These are phyloP conservation scores for Ceratobasidium sp. DNA, from an alignment of 1,284 basidiomycete species.

Conservation along the genomic window DNA sequence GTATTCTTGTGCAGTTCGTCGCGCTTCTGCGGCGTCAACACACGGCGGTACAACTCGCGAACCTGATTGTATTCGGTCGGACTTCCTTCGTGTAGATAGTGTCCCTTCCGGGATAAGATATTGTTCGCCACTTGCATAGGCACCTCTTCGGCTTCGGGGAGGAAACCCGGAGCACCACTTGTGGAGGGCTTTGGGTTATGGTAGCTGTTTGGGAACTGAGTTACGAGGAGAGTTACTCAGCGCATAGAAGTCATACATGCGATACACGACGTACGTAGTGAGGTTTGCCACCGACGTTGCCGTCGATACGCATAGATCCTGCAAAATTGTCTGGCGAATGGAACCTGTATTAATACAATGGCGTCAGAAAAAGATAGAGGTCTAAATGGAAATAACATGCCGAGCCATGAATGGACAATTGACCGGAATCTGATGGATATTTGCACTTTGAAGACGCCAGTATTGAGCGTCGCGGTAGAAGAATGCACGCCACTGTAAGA, in stretches of 20 bases:
- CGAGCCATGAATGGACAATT: conserved; percentile 41
- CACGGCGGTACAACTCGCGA: conserved; percentile 54
- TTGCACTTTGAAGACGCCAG: conserved; percentile 28
- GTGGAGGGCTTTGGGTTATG: conserved; percentile 52
- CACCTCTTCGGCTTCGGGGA: conserved; percentile 52
- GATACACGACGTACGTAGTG: conserved; percentile 49
- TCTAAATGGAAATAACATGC: conserved; percentile 5
- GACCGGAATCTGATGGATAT: conserved; percentile 50
- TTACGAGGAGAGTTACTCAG: neutral
- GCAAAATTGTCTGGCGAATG: conserved; percentile 57
- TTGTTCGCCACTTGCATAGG: conserved; percentile 55
- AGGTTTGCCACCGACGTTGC: conserved; percentile 53
- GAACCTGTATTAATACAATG: conserved; percentile 42
- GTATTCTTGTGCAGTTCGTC: conserved; percentile 57
- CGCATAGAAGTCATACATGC: neutral
- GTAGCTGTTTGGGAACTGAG: conserved; percentile 56
- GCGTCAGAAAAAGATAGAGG: neutral
- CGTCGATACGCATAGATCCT: conserved; percentile 56
- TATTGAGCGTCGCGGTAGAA: conserved; percentile 92
- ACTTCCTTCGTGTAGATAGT: conserved; percentile 52
- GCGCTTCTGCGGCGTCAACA: conserved; percentile 54
- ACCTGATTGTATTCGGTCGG: conserved; percentile 56
- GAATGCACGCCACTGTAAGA: conserved; percentile 93
- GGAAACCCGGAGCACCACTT: conserved; percentile 53
- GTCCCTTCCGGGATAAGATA: conserved; percentile 54